Conservation (phyloP, 305 asterid genomes). For the Fraxinus xanthoxyloides region DNA sequence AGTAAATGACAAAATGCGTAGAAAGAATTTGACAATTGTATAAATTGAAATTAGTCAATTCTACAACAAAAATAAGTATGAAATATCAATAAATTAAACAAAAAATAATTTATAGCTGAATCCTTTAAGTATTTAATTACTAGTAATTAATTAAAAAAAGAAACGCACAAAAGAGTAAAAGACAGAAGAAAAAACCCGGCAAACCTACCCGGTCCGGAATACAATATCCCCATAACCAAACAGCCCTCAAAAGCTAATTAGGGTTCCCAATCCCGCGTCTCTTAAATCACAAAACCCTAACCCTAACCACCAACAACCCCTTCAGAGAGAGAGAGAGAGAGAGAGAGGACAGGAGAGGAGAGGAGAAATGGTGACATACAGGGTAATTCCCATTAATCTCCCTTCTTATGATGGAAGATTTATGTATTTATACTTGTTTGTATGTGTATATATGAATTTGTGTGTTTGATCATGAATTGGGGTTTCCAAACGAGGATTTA, state of each 20-base stretch:
- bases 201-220: not conserved
- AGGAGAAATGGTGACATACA: conserved; percentile 36
- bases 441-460: not conserved
- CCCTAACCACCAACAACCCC: not conserved
- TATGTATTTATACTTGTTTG: not conserved
- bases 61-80: not conserved
- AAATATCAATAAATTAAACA: not conserved
- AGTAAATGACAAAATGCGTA: not conserved
- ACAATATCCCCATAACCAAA: not conserved
- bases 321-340: conserved; percentile 3
- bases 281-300: not conserved
- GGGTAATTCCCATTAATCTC: conserved; percentile 24
- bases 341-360: conserved; percentile 3
- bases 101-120: not conserved
- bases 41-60: not conserved
- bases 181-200: not conserved
- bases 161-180: not conserved
- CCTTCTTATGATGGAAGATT: not conserved
- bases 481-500: not conserved
- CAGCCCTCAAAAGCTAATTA: not conserved
- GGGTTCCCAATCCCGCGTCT: not conserved
- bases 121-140: not conserved
- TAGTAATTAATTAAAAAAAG: not conserved
- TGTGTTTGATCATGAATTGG: not conserved
- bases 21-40: not conserved